A percentile compares a stretch with the other conserved stretches of the same genome.
Evolutionary conservation across 164 flowering plant species (phyloP).

Genomic region (Piper longum): DNA sequence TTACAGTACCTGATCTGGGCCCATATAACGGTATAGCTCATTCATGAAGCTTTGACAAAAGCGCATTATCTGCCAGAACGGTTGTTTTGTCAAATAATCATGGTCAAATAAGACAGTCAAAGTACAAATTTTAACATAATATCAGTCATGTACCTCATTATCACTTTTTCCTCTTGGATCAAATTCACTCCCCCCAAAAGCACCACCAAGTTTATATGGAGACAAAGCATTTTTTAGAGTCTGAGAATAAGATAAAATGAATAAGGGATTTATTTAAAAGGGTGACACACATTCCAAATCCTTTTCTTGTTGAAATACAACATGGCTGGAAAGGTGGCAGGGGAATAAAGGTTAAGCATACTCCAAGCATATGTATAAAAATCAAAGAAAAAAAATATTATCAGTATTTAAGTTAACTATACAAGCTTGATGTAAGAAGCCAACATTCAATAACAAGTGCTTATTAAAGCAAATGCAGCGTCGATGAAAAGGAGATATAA

Average conservation of each 20-base stretch:
- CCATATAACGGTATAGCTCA: constrained; percentile 79
- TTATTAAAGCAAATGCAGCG: too few relatives aligned
- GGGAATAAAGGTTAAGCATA: too few relatives aligned
- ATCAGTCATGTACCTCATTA: constrained; percentile 45
- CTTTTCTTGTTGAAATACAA: not conserved
- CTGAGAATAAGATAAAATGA: constrained; percentile 21
- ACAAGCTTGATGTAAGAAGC: too few relatives aligned
- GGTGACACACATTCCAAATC: not conserved
- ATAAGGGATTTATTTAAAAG: not conserved
- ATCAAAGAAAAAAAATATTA: too few relatives aligned
- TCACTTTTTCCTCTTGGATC: constrained; percentile 97
- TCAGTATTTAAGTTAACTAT: too few relatives aligned
- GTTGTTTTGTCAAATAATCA: not conserved
- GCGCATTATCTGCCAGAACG: constrained; percentile 65
- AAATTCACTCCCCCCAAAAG: constrained; percentile 98
- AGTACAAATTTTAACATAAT: not conserved
- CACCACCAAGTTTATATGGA: constrained; percentile 93
- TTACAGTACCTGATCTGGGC: constrained; percentile 70
- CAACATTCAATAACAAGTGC: too few relatives aligned
- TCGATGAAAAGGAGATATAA: too few relatives aligned
- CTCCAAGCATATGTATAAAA: too few relatives aligned
- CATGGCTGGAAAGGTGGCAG: too few relatives aligned
- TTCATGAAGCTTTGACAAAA: constrained; percentile 98
- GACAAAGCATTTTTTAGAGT: constrained; percentile 89
- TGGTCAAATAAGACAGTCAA: not conserved